Conservation (phyloP, 179 eudicot genomes). For the Pouteria campechiana region DNA sequence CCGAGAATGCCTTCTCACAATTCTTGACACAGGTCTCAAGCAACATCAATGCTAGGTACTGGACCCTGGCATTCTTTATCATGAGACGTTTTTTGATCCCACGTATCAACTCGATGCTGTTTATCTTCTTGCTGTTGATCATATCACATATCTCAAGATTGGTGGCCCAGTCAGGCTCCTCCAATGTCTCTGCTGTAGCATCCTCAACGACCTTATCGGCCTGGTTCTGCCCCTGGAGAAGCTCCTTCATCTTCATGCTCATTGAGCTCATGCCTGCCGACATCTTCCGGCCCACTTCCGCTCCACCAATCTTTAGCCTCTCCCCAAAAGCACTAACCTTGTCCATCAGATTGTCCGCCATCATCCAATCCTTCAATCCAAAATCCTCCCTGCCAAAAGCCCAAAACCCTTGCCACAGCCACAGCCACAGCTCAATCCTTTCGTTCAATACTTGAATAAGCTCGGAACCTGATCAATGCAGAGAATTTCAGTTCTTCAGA, state of each 20-base stretch:
- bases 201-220: background rate
- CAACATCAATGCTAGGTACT: conserved; percentile 51
- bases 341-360: conserved; percentile 93
- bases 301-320: conserved; percentile 70
- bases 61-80: conserved; percentile 17
- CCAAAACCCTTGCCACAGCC: no score
- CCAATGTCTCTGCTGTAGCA: background rate
- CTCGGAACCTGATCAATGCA: no score
- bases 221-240: background rate
- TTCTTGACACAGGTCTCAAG: conserved; percentile 71
- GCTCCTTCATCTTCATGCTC: conserved; percentile 32
- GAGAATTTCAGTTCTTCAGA: no score
- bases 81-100: conserved; percentile 51
- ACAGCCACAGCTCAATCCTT: no score
- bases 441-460: no score
- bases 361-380: conserved; percentile 22
- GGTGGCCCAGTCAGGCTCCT: background rate
- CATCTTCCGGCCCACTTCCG: conserved; percentile 75
- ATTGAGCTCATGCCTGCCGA: conserved; percentile 72
- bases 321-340: conserved; percentile 85
- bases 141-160: conserved; percentile 37
- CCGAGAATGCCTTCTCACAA: conserved; percentile 91
- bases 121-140: conserved; percentile 43
- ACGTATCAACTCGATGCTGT: conserved; percentile 54
- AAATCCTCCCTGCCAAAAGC: no score